Percentiles rank a stretch among this genome's conserved stretches.
Evolutionary conservation across 352 stramenopile genomes (phyloP).

Genomic region (Globisporangium parvum): DNA sequence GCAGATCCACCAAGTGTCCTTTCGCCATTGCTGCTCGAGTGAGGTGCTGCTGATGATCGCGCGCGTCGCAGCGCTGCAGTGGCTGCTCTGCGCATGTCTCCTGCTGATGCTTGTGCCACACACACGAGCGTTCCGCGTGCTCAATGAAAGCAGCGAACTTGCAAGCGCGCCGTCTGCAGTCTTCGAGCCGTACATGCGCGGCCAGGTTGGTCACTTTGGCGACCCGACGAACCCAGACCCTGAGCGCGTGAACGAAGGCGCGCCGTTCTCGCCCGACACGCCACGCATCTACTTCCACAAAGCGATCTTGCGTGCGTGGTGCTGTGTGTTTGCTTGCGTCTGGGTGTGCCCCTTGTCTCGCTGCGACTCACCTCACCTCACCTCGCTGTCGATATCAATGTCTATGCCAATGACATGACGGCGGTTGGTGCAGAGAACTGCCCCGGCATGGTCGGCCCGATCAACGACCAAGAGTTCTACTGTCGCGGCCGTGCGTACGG

Average conservation of each 20-base stretch:
- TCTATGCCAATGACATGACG: slow-evolving; percentile 18
- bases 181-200: slow-evolving; percentile 81
- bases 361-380: too few relatives aligned
- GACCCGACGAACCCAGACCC: slow-evolving; percentile 57
- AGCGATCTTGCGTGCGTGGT: slow-evolving; percentile 29
- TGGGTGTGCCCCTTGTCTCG: too few relatives aligned
- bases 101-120: neutral
- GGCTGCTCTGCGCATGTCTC: neutral
- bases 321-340: slow-evolving; percentile 15
- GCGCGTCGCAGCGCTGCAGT: neutral
- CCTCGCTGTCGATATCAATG: neutral
- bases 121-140: slow-evolving; percentile 24
- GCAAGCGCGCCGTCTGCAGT: slow-evolving; percentile 25
- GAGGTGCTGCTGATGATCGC: neutral
- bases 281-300: slow-evolving; percentile 45
- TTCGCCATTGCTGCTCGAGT: too few relatives aligned
- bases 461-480: slow-evolving; percentile 89
- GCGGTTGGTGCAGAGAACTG: slow-evolving; percentile 39
- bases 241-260: slow-evolving; percentile 83
- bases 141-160: slow-evolving; percentile 28
- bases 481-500: slow-evolving; percentile 88
- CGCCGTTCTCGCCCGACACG: slow-evolving; percentile 66
- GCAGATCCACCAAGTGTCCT: too few relatives aligned
- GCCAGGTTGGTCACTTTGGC: slow-evolving; percentile 80
- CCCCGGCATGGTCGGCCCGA: slow-evolving; percentile 82